phyloP scores from a whole-genome alignment of 148 eudicot species.

The Heliosperma pusillum region DNA sequence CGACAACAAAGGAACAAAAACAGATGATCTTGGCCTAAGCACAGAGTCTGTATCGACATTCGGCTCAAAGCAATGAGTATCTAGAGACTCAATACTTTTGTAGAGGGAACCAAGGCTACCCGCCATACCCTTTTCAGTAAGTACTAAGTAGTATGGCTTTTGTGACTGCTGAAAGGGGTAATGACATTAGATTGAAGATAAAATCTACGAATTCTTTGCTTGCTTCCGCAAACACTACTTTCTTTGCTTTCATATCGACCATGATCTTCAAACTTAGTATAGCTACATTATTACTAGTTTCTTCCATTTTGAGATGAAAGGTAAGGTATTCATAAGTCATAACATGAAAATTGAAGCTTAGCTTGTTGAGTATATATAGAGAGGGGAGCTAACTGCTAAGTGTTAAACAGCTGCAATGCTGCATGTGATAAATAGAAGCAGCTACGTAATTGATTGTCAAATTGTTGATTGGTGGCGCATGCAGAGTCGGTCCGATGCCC shows the following conservation, averaged over 20 bases:
- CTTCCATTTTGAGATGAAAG: no score
- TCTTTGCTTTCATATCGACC: constrained; percentile 12
- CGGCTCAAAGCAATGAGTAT: not conserved
- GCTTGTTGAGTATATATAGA: no score
- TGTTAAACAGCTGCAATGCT: no score
- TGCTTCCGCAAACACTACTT: constrained; percentile 29
- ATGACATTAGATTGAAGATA: constrained; percentile 19
- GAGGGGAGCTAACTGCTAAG: no score
- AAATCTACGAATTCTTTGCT: constrained; percentile 30
- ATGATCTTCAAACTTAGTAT: constrained; percentile 23
- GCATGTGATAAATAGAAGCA: no score
- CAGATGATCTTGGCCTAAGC: not conserved
- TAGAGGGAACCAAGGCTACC: constrained; percentile 11
- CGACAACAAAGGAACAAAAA: constrained; percentile 9
- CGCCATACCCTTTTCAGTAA: not conserved
- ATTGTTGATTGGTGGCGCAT: not conserved
- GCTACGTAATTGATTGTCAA: not conserved
- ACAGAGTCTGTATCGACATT: not conserved
- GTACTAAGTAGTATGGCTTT: not conserved
- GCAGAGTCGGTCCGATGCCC: not conserved
- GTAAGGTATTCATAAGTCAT: no score
- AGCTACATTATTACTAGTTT: not conserved
- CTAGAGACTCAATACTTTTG: constrained; percentile 1
- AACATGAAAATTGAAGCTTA: no score
- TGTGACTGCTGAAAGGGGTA: constrained; percentile 17